Base-by-base conservation (phyloP, 176 grass and related monocot genomes). In the Ensete glaucum region DNA sequence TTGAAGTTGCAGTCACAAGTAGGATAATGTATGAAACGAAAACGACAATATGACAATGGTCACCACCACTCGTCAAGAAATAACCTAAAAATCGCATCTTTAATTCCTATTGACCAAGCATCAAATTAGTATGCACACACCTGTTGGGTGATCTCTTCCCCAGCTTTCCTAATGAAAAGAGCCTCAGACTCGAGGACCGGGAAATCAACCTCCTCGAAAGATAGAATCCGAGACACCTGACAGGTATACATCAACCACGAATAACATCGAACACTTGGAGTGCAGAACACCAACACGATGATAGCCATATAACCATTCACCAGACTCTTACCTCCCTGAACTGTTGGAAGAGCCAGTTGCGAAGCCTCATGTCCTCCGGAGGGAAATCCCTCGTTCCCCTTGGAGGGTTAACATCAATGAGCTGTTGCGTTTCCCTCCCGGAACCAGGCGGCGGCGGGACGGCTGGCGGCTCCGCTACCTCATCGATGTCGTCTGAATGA, bases 191-290 rank as follows among this genome's bases (percentile, higher is more conserved):
- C 92, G 43, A 96, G 89, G 56, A 92, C 93, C 52, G 93, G 93
- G 79, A 92, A 96, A 50, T 96, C 93, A 62, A 96, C 93, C 83
- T 96, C 89, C 79, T 96, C 91, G 48, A 96, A 96, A 23, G 88
- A 79, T 60, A 96, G 86, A 50, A 96, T 58, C 55, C 85, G 78
- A 34, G 88, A 91, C 10, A 96, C 88, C 87, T 86, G 73, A 52
- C 53, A 76, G 23, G 75, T 17, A 25, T 6, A 72, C 72, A 57
- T 23, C 70, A 54, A 1, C 54, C n/a, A 75, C 16, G 75, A 59
- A 82, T 79, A 60, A 75, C 29, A 69, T 60, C 80, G 77, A 87
- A 82, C 85, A 83, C 62, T 34, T 79, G 56, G 49, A 50, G 76
- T 62, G 71, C 85, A 64, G 15, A 74, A 81, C 23, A 51, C 19